These are phyloP conservation scores for Melocanna baccifera DNA, from an alignment of 176 grass and related monocot genomes.

Conservation along the genomic window DNA sequence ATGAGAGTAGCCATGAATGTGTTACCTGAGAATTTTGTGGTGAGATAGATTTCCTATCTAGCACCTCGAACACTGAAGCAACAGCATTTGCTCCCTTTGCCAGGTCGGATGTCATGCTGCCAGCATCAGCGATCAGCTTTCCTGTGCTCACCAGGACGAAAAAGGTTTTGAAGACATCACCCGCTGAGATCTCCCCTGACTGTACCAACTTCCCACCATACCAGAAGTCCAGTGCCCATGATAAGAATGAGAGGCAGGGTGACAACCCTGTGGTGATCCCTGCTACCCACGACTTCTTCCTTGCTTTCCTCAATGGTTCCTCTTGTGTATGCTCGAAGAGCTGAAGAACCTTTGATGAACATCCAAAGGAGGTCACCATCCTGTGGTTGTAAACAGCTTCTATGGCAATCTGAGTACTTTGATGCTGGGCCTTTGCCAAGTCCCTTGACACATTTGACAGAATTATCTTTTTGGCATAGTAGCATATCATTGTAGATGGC, in stretches of 20 bases:
- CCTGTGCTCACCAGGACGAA: conserved; percentile 97
- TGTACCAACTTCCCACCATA: conserved; percentile 86
- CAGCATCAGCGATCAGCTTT: conserved; percentile 93
- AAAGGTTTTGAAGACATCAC: conserved; percentile 99
- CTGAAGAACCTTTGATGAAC: conserved; percentile 68
- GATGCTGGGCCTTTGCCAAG: conserved; percentile 81
- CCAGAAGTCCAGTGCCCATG: conserved; percentile 99
- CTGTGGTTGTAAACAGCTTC: conserved; percentile 95
- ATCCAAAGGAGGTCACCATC: conserved; percentile 97
- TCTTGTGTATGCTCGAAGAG: conserved; percentile 80
- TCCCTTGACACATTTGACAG: conserved; percentile 87
- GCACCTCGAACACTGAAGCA: conserved; percentile 93
- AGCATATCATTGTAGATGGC: conserved; percentile 80
- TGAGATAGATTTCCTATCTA: conserved; percentile 82
- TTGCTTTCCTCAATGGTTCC: conserved; percentile 73
- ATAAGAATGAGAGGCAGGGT: conserved; percentile 85
- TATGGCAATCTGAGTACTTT: conserved; percentile 94
- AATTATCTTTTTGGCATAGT: conserved; percentile 91
- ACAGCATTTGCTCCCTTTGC: conserved; percentile 95
- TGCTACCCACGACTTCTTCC: conserved; percentile 92
- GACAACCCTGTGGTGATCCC: conserved; percentile 83
- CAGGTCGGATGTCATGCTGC: conserved; percentile 97
- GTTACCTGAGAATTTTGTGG: conserved; percentile 60
- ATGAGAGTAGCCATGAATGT: background rate
- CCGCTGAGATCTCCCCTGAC: conserved; percentile 73